Evolutionary conservation across 78 protist genomes (phyloP), one percentile per base, ranked within the genome.

Genomic region (Paulinella micropora): DNA sequence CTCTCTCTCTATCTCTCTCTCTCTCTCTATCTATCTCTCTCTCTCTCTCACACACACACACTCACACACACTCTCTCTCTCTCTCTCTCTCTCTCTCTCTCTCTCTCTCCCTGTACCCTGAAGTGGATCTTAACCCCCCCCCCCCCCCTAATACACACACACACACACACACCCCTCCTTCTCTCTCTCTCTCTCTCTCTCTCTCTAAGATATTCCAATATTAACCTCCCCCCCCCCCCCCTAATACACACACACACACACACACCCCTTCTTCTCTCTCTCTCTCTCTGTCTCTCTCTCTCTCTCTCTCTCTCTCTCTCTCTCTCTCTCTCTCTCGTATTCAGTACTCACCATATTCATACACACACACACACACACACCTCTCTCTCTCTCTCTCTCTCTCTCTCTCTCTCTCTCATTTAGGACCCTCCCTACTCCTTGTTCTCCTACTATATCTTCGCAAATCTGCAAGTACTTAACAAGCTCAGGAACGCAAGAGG

Each of bases 381-480:
- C 77, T 64, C 77, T 64, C 77, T 23, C 77, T 64, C 77, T 64
- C 77, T 64, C 77, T 64, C 77, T 64, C 77, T 64, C 77, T 64
- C 77, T 64, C 77, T 64, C 77, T 64, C 77, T 64, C 77, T 64
- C 77, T 64, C 77, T 64, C 77, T 64, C 77, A 28, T 23, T 64
- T 87, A 88, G 64, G 96, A 98, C 91, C 99, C 99, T 67, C 99
- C 98, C 28, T 98, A 96, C 90, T 41, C 95, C 39, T 95, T 96
- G 90, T 98, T 95, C 91, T 51, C 86, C 87, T 98, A 94, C 93
- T 88, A 73, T 79, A 34, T 96, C 92, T 96, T 94, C 87, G 97
- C 97, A 64, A 97, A 97, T 93, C 39, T 97, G 31, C 1, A 41
- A 87, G 36, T 92, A n/a, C 94, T 98, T 79, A 96, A 97, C 91